Conservation (phyloP, 352 stramenopile genomes). For the Globisporangium irregulare region DNA sequence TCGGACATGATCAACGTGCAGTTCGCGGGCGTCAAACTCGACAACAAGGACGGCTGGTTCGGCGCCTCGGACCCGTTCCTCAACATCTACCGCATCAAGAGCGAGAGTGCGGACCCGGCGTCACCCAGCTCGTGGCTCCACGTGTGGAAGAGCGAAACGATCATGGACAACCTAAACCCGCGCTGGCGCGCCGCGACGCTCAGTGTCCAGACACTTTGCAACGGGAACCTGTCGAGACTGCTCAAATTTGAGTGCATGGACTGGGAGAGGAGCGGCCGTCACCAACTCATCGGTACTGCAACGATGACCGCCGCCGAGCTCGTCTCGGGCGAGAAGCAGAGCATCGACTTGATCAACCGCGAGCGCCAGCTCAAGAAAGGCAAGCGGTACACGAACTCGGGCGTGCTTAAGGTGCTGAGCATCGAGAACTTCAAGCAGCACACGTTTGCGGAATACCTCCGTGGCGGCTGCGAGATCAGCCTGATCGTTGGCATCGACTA, state of each 20-base stretch:
- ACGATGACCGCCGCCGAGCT: conserved; percentile 54
- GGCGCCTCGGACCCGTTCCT: conserved; percentile 74
- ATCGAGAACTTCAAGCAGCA: conserved; percentile 62
- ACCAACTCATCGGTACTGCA: conserved; percentile 67
- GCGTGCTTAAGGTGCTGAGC: conserved; percentile 51
- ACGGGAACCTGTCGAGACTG: conserved; percentile 47
- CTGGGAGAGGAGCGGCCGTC: conserved; percentile 65
- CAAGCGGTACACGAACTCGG: conserved; percentile 74
- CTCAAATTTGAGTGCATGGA: conserved; percentile 80
- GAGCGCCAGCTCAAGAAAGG: conserved; percentile 66
- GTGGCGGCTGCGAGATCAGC: conserved; percentile 68
- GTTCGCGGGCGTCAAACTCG: conserved; percentile 59
- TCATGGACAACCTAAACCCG: conserved; percentile 70
- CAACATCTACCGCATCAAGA: conserved; percentile 66
- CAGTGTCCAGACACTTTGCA: conserved; percentile 66
- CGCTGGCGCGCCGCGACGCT: conserved; percentile 56
- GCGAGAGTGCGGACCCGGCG: conserved; percentile 35
- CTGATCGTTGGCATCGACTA: conserved; percentile 84
- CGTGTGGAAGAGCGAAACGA: conserved; percentile 63
- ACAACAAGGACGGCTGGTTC: conserved; percentile 83
- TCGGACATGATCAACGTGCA: conserved; percentile 57
- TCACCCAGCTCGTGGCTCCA: conserved; percentile 47
- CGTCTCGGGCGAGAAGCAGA: conserved; percentile 46
- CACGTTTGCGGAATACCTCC: conserved; percentile 72
- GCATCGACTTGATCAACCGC: conserved; percentile 59